Conservation (phyloP, 2,329 filamentous ascomycete species). For the Colletotrichum tropicale region DNA sequence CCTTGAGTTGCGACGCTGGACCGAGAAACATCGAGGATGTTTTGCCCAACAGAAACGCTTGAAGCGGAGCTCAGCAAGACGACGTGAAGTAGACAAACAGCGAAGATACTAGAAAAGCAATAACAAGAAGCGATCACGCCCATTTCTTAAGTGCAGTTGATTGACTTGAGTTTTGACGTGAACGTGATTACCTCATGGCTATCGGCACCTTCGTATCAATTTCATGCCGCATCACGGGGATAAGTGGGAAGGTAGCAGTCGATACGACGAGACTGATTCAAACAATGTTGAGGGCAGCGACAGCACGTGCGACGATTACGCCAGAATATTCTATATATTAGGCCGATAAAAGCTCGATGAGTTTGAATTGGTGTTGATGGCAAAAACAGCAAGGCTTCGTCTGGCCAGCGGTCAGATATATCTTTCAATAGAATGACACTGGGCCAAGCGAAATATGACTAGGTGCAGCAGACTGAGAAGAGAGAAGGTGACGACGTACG, state of each 20-base stretch:
- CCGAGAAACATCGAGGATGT: background rate
- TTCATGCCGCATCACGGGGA: background rate
- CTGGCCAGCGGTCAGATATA: background rate
- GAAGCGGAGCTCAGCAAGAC: background rate
- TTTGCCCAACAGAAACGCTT: background rate
- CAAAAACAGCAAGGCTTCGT: background rate
- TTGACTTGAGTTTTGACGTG: background rate
- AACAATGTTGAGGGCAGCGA: background rate
- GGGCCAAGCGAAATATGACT: background rate
- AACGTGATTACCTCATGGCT: background rate
- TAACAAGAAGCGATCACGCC: background rate
- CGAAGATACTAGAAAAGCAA: background rate
- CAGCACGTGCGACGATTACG: background rate
- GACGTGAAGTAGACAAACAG: background rate
- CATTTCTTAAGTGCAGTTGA: background rate
- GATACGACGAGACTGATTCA: background rate
- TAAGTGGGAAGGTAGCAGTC: background rate
- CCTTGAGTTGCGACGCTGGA: background rate
- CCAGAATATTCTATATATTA: background rate
- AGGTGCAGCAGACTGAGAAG: background rate
- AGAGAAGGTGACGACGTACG: background rate
- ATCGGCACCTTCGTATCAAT: background rate
- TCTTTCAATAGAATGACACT: background rate
- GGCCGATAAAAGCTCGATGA: background rate
- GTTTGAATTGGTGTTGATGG: background rate